Conservation (phyloP, 2,329 filamentous ascomycete genomes). For the Colletotrichum karsti region DNA sequence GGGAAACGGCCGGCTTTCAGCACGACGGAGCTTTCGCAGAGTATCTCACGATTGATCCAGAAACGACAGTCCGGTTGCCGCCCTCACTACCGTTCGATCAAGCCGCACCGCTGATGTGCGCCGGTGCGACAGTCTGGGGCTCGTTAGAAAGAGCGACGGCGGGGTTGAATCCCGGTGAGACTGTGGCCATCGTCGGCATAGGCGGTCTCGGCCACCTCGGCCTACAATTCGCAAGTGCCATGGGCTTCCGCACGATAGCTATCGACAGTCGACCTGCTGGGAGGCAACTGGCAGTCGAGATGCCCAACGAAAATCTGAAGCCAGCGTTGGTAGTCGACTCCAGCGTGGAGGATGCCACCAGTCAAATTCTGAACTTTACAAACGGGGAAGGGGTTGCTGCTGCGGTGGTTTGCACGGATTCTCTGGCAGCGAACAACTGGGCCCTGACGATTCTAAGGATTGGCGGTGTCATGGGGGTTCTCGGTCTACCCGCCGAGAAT, state of each 20-base stretch:
- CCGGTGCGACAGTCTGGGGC: constrained; percentile 44
- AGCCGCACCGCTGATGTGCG: constrained; percentile 46
- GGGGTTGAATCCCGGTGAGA: constrained; percentile 32
- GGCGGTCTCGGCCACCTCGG: constrained; percentile 45
- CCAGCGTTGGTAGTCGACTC: constrained; percentile 40
- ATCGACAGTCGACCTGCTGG: constrained; percentile 43
- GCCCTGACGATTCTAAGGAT: constrained; percentile 37
- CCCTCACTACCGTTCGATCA: constrained; percentile 39
- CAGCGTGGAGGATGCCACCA: constrained; percentile 14
- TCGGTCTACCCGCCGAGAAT: constrained; percentile 40
- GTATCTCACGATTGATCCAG: constrained; percentile 41
- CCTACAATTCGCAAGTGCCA: constrained; percentile 43
- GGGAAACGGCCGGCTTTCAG: constrained; percentile 43
- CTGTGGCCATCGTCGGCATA: constrained; percentile 42
- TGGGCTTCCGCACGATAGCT: constrained; percentile 44
- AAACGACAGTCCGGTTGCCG: constrained; percentile 38
- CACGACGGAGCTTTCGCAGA: constrained; percentile 45
- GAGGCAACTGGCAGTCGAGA: constrained; percentile 36
- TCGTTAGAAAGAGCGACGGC: constrained; percentile 39
- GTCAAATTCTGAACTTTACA: constrained; percentile 37
- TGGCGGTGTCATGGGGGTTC: constrained; percentile 37
- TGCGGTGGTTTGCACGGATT: constrained; percentile 42
- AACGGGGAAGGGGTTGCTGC: constrained; percentile 40
- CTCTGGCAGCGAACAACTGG: constrained; percentile 39
- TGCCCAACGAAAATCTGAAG: constrained; percentile 30